Evolutionary conservation across 2,329 filamentous ascomycete species (phyloP), one percentile per base, ranked within the genome.

Genomic region (Chaetomiaceae sp.): DNA sequence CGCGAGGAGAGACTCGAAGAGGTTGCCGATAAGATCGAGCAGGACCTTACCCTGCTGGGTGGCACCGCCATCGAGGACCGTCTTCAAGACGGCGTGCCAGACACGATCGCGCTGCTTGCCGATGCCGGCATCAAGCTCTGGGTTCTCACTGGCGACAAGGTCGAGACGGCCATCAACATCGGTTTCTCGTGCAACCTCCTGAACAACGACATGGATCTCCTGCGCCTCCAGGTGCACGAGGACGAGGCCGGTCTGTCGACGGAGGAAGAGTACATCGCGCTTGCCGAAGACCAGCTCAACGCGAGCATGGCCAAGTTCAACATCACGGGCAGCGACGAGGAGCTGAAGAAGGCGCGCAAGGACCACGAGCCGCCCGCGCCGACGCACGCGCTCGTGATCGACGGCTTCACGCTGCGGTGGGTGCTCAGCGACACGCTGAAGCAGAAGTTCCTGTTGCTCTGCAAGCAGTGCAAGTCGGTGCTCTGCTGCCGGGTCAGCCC

Each of bases 81-180:
- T 57, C 75, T 98, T 22, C 93, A 98, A 68, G 93, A 98, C 58
- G 93, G 91, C 49, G 93, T 98, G 3, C 93, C 93, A 6, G 93
- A 97, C 62, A 91, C 93, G 0, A 98, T 98, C 58, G 86, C 85
- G 41, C 71, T 98, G 36, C 81, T 98, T 42, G 91, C 85, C 24
- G 81, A 89, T 60, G 93, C 93, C 44, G 94, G 94, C 64, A 96
- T 98, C 68, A 98, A 98, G 68, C 79, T 98, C 7, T 98, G 93
- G 93, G 93, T 98, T 44, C 72, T 98, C 54, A 98, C 93, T 14
- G 93, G 94, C 53, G 93, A 98, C 74, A 98, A 97, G 68, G 91
- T 97, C 26, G 93, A 98, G 69, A 98, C 93, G 19, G 93, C 94
- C 48, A 98, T 98, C 80, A 98, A 98, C 69, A 98, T 98, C 62